A percentile compares a stretch with the other conserved stretches of the same genome.
phyloP scores from a whole-genome alignment of 345 rosid species.

The Theobroma cacao region DNA sequence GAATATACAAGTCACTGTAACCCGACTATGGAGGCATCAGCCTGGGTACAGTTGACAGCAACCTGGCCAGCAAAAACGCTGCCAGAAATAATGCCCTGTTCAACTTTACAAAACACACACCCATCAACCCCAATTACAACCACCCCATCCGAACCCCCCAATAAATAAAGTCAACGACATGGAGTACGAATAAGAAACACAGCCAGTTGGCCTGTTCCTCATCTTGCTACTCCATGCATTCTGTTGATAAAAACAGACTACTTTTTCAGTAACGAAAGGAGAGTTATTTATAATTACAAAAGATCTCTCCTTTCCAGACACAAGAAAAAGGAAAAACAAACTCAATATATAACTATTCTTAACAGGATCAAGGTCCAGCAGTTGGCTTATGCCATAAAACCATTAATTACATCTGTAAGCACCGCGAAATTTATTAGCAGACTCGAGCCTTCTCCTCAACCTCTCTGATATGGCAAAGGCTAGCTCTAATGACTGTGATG shows the following conservation, averaged over 20 bases:
- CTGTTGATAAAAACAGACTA: background rate
- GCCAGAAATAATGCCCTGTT: too few species aligned
- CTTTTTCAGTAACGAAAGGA: background rate
- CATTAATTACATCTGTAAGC: background rate
- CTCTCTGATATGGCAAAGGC: conserved; percentile 16
- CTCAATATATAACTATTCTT: background rate
- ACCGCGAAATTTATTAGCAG: background rate
- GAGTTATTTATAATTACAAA: background rate
- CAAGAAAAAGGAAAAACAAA: background rate
- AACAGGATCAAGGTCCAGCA: background rate
- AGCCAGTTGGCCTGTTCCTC: too few species aligned
- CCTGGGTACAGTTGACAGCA: too few species aligned
- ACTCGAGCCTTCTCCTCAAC: conserved; percentile 14
- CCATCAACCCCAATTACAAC: too few species aligned
- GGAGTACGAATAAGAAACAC: too few species aligned
- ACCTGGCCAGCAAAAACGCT: too few species aligned
- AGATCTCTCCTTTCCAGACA: background rate
- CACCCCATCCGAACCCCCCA: too few species aligned
- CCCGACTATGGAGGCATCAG: too few species aligned
- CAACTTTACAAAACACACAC: too few species aligned
- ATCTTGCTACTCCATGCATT: too few species aligned
- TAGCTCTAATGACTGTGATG: conserved; percentile 20
- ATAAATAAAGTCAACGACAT: too few species aligned
- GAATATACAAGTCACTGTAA: too few species aligned
- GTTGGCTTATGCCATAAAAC: background rate